Base-by-base conservation (phyloP, 192 early-diverging fungal species). In the Entomortierella beljakovae region DNA sequence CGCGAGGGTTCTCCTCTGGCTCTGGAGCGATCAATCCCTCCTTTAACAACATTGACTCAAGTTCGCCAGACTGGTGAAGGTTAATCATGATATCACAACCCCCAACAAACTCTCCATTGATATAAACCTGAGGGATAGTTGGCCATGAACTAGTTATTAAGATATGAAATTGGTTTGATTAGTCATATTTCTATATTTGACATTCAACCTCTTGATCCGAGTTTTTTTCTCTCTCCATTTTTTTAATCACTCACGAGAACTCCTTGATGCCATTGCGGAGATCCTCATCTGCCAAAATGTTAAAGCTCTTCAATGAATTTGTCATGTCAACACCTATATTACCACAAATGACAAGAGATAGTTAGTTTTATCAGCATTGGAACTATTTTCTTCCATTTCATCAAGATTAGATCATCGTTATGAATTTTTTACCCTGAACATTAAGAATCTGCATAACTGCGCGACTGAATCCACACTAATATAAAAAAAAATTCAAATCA, bases 61-160 rank as follows among this genome's bases (percentile, higher is more conserved):
- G 91, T 82, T 97, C 95, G 11, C 96, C 95, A n/a, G 86, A 91
- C 82, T 92, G 86, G 68, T 93, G 86, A 93, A 99, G 93, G 73
- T 90, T 90, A 23, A 94, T 86, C 71, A 99, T 77, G 70, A 99
- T 97, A 79, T 99, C 96, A 72, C 90, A 93, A 23, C 97, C 97
- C 62, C 97, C 96, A 51, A 98, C 89, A 80, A 99, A 96, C 85
- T 98, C 94, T 70, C 96, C 96, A 71, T 96, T 93, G 77, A 99
- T 87, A 70, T 94, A 99, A 8, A 99, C 92, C 84, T 99, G 97
- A 20, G 97, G 97, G 76, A 95, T 93, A 35, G 97, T 99, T 13
- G 96, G 97, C 97, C 97, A 99, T 57, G 76, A 73, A 6, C 82
- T 95, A 86, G 33, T 52, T 29, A 34, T 5, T 26, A 28, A 35